Evolutionary conservation across 2,329 filamentous ascomycete species (phyloP).

Genomic region (Colletotrichum sansevieriae): DNA sequence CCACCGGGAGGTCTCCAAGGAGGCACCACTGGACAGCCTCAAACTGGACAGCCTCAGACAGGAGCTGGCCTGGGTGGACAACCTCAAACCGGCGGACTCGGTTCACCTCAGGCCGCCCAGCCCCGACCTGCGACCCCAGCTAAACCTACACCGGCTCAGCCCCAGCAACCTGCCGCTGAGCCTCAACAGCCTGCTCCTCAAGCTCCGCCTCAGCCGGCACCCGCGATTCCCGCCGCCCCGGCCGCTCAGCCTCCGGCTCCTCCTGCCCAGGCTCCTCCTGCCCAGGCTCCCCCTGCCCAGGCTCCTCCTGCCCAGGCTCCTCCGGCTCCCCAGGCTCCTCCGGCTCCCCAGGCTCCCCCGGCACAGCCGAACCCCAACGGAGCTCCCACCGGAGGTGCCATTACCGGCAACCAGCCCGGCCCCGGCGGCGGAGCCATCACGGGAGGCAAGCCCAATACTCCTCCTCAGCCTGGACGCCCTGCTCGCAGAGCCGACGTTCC

Average conservation of each 20-base stretch:
- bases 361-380: constrained; percentile 14
- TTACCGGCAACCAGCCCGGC: constrained; percentile 30
- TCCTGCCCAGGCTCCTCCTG: background rate
- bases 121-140: constrained; percentile 14
- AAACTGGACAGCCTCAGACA: constrained; percentile 7
- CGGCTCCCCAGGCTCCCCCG: background rate
- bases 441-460: constrained; percentile 14
- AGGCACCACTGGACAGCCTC: constrained; percentile 9
- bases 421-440: constrained; percentile 22
- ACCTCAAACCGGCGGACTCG: background rate
- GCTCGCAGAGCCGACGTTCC: constrained; percentile 15
- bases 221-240: background rate
- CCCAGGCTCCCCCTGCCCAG: background rate
- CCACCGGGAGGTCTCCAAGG: constrained; percentile 18
- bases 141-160: background rate
- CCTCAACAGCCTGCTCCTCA: constrained; percentile 20
- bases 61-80: background rate
- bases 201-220: constrained; percentile 1
- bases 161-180: background rate
- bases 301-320: background rate
- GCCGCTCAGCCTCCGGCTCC: constrained; percentile 10
- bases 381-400: constrained; percentile 27
- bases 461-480: background rate
- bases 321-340: background rate
- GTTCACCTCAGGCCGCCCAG: too few species aligned